Base-by-base conservation (phyloP, 1,284 basidiomycete species). In the Sparassis latifolia region DNA sequence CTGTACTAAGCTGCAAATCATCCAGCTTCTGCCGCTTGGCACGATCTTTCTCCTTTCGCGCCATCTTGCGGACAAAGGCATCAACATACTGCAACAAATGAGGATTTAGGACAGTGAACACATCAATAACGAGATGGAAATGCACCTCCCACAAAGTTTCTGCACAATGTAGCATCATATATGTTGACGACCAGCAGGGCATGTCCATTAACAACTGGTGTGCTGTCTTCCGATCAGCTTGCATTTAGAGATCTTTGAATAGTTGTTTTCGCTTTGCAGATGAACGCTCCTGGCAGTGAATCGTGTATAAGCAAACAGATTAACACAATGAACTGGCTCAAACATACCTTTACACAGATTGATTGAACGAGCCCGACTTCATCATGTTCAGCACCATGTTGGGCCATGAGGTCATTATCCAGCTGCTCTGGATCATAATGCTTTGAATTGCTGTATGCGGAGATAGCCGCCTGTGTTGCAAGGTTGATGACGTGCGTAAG, bases 161-260 rank as follows among this genome's bases (percentile, higher is more conserved):
- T 4, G 65, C 66, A 31, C 61, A 61, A 7, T 64, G 33, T 0
- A 72, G 55, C 72, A 75, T 74, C 0, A 59, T 29, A 54, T 62
- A 70, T 4, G 65, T 72, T 31, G 71, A 73, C 2, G 68, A 74
- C 73, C 71, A 76, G 1, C 66, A 57, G 38, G 58, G 60, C 70
- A 73, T 75, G 50, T 74, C 20, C 68, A 33, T 73, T 55, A 2
- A 71, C 54, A 2, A 68, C 55, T 28, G 61, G 2, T 48, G 51
- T 20, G 59, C 47, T 10, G 38, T 47, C 5, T 32, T 37, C n/a
- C 31, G 33, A 20, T 33, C 5, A 40, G 38, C 37, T 4, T 49
- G 20, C 1, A 10, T 35, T 44, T 71, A 68, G 20, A 70, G 48
- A 4, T 55, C 50, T 4, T 50, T 46, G 44, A 67, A 69, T 5